A percentile compares a stretch with the other conserved stretches of the same genome.
These are phyloP conservation scores for Mycena epipterygia DNA, from an alignment of 768 basidiomycete species.

Conservation along the genomic window DNA sequence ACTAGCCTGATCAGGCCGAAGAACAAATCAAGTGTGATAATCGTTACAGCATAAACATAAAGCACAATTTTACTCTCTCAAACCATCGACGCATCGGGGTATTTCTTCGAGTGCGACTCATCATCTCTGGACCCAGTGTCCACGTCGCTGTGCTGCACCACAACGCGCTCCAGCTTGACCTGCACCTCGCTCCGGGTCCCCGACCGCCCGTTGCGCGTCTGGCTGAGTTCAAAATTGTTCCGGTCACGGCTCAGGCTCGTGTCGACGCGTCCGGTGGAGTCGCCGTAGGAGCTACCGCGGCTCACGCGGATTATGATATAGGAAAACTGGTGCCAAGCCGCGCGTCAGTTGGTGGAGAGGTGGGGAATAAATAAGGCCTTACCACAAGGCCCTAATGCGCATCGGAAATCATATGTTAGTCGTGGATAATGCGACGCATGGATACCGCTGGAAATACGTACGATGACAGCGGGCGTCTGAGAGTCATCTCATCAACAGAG, in stretches of 20 bases:
- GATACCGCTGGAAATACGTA: background rate
- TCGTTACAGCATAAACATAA: too few relatives aligned
- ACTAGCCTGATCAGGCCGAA: too few relatives aligned
- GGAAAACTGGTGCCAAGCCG: too few relatives aligned
- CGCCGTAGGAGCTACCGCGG: background rate
- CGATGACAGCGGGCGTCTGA: background rate
- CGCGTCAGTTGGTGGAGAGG: too few relatives aligned
- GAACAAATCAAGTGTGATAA: too few relatives aligned
- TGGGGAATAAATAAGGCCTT: background rate
- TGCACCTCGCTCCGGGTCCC: background rate
- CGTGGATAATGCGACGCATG: background rate
- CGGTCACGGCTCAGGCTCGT: background rate
- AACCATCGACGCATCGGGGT: background rate
- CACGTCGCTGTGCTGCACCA: background rate
- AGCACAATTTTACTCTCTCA: too few relatives aligned
- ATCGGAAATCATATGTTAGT: background rate
- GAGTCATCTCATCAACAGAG: background rate
- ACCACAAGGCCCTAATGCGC: background rate
- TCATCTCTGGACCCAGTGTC: background rate
- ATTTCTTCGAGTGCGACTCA: background rate
- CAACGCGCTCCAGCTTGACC: background rate
- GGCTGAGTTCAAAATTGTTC: background rate
- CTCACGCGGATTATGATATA: background rate
- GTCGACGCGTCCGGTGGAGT: background rate
- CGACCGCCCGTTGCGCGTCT: background rate